Evolutionary conservation across 768 basidiomycete species (phyloP), one percentile per base, ranked within the genome.

Genomic region (Leucocoprinus leucothites): DNA sequence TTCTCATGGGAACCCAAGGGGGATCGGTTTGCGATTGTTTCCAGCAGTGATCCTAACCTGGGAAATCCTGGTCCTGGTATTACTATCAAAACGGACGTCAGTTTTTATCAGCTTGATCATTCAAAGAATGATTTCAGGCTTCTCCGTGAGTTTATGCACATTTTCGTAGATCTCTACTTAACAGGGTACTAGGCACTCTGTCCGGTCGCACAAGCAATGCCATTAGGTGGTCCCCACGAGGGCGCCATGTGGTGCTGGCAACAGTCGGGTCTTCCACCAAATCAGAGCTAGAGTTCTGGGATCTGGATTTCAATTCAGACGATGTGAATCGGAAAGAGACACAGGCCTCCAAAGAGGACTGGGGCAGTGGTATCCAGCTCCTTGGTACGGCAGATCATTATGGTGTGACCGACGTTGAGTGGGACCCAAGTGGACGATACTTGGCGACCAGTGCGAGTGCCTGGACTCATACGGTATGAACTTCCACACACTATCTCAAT

Each of bases 1-100:
- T 98, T 99, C 70, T 93, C 94, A 44, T 98, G 97, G 97, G 97
- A 98, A 70, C 96, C 97, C n/a, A 89, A 88, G 69, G 94, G 96
- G 58, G 89, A 92, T 65, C 87, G 97, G 31, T 99, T 98, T 73
- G 93, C 91, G 41, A 93, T 98, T 60, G 89, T 98, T 52, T 91
- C 94, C 3, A 94, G 90, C 58, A 90, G 76, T 69, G 97, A 99
- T 68, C 93, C 95, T 46, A 97, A 96, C 69, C 80, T 93, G 31
- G 91, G 90, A 44, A 94, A 91, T 69, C 83, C 91, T 53, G 90
- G 86, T 3, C 90, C 92, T 40, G 96, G 94, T 57, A 81, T 90
- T 59, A 92, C 92, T n/a, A 85, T 95, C 75, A 97, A 96, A 76
- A 98, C 95, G 45, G 91, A 94, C 68, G 84, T 98, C 60, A 86